These are phyloP conservation scores for Pichiaceae sp. DNA, from an alignment of 1,139 yeast species.

Conservation along the genomic window DNA sequence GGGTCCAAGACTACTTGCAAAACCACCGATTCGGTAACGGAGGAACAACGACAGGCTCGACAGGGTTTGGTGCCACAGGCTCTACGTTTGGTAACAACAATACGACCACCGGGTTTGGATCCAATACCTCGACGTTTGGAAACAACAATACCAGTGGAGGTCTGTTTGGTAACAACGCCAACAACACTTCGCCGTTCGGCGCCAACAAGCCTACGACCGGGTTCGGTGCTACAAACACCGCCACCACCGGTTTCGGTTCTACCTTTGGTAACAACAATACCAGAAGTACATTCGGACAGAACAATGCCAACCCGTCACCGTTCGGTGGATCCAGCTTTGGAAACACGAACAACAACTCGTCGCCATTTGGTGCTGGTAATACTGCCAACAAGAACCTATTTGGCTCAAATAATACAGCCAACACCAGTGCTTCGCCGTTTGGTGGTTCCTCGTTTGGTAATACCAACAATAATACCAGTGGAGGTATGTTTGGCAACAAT, in stretches of 20 bases:
- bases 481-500: constrained; percentile 9
- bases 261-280: constrained; percentile 6
- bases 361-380: constrained; percentile 34
- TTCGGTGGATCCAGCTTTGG: constrained; percentile 32
- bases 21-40: constrained; percentile 53
- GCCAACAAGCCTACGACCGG: constrained; percentile 12
- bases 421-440: constrained; percentile 25
- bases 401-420: constrained; percentile 11
- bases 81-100: constrained; percentile 45
- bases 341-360: constrained; percentile 1
- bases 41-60: constrained; percentile 9
- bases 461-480: constrained; percentile 24
- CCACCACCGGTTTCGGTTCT: constrained; percentile 9
- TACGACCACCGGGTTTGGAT: constrained; percentile 4
- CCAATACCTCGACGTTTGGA: constrained; percentile 14
- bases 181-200: constrained; percentile 17
- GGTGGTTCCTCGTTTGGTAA: constrained; percentile 44
- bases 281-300: constrained; percentile 17
- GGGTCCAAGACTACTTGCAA: constrained; percentile 81
- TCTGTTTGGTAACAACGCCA: constrained; percentile 14
- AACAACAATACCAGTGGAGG: constrained; percentile 13
- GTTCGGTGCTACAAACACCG: constrained; percentile 15
- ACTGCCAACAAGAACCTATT: constrained; percentile 11
- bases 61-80: constrained; percentile 15
- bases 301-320: constrained; percentile 19